phyloP scores from a whole-genome alignment of 371 early-diverging fungal genomes.

The Lichtheimia corymbifera region DNA sequence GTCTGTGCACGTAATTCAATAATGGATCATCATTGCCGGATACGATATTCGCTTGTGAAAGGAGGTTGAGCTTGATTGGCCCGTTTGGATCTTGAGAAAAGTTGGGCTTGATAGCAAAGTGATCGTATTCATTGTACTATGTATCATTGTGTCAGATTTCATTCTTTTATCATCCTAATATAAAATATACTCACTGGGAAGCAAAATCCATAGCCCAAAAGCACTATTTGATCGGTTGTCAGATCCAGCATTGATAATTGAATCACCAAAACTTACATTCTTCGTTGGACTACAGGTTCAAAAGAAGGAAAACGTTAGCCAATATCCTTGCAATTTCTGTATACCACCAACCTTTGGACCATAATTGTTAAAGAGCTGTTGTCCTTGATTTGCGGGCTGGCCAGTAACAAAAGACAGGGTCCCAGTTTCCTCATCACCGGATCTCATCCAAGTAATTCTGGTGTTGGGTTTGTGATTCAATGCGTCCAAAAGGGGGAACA shows the following conservation, averaged over 20 bases:
- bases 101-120: constrained; percentile 56
- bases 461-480: constrained; percentile 59
- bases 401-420: constrained; percentile 40
- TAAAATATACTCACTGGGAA: constrained; percentile 29
- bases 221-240: constrained; percentile 23
- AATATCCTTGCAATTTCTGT: neutral
- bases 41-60: constrained; percentile 36
- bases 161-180: neutral
- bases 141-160: no score
- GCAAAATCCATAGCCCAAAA: constrained; percentile 69
- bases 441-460: constrained; percentile 52
- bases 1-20: constrained; percentile 46
- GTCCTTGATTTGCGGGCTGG: constrained; percentile 31
- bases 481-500: constrained; percentile 60
- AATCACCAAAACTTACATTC: constrained; percentile 56
- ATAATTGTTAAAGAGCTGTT: constrained; percentile 66
- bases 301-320: neutral
- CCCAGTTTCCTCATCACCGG: constrained; percentile 29
- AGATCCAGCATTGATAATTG: constrained; percentile 2
- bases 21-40: constrained; percentile 31
- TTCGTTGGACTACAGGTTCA: constrained; percentile 59
- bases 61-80: constrained; percentile 40
- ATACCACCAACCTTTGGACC: constrained; percentile 58
- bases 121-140: constrained; percentile 52
- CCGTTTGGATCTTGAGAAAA: constrained; percentile 59